Evolutionary conservation across 2,329 filamentous ascomycete genomes (phyloP), one percentile per base, ranked within the genome.

Genomic region (Zymoseptoria passerinii): DNA sequence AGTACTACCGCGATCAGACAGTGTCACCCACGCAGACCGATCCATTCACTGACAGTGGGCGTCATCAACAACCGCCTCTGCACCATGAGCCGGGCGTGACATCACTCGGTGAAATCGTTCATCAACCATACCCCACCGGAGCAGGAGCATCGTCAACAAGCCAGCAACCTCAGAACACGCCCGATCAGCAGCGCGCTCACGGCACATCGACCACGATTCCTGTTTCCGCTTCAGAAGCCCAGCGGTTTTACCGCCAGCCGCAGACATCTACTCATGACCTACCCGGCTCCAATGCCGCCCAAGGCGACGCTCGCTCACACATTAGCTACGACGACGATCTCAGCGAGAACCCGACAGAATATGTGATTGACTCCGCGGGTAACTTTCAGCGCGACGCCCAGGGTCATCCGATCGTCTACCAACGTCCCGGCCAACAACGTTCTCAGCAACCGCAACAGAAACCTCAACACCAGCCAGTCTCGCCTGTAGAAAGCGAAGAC

Each of bases 311-410:
- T 3, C 65, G 60, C 13, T 68, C 66, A 9, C 63, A 68, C 48
- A 56, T 57, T 19, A 65, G 64, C 55, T 78, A 78, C 59, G 76
- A 73, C 20, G 74, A 71, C 58, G 72, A 72, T 58, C 75, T 75
- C 60, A 87, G 83, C 58, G 86, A 88, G 71, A 84, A 81, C 71
- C 84, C 86, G 74, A 87, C 88, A 72, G 87, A 91, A 72, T 91
- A 88, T 73, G 80, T 82, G 61, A 80, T 84, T 65, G 83, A 87
- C 69, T 77, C 78, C 29, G 75, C 81, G 57, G 84, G 84, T 61
- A 80, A 83, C 64, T 83, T 85, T 65, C 77, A 83, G 57, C 80
- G 78, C 56, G 86, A 88, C 72, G 76, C 78, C 35, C 78, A 81
- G 56, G 86, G 85, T 56, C 80, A 81, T 55, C 83, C 80, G 56